A percentile compares a stretch with the other conserved stretches of the same genome.
Evolutionary conservation across 768 basidiomycete genomes (phyloP).

Genomic region (Amanita pseudoporphyria): DNA sequence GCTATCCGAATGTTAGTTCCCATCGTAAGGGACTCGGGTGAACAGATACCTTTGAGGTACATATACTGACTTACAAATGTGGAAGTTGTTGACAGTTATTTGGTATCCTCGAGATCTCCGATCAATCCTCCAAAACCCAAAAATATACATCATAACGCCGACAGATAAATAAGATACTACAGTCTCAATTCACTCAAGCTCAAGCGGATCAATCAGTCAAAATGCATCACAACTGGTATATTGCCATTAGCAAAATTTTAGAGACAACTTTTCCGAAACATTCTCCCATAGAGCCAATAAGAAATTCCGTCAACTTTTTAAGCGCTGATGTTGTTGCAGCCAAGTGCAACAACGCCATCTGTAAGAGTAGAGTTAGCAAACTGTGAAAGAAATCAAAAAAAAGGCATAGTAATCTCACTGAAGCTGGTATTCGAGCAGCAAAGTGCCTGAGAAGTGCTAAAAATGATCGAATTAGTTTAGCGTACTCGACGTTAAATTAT

Average conservation of each 20-base stretch:
- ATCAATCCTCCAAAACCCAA: too few relatives aligned
- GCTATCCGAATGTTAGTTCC: too few relatives aligned
- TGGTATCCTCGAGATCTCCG: too few relatives aligned
- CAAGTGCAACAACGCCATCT: conserved; percentile 19
- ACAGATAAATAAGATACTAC: not conserved
- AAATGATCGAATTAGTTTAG: not conserved
- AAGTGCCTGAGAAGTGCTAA: conserved; percentile 13
- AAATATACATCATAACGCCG: too few relatives aligned
- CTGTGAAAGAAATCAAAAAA: not conserved
- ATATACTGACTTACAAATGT: too few relatives aligned
- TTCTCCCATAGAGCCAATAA: not conserved
- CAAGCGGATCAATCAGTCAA: not conserved
- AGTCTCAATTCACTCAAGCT: not conserved
- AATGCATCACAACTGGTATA: not conserved
- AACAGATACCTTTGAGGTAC: too few relatives aligned
- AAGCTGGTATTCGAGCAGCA: conserved; percentile 19
- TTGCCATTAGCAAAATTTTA: not conserved
- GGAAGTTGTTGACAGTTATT: too few relatives aligned
- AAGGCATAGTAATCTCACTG: conserved; percentile 13
- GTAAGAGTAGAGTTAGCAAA: not conserved
- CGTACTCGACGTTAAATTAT: too few relatives aligned
- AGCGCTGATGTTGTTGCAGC: conserved; percentile 20
- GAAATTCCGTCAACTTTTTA: conserved; percentile 3
- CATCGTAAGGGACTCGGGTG: too few relatives aligned
- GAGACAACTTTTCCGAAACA: not conserved